These are phyloP conservation scores for Didymella lethalis DNA, from an alignment of 2,329 filamentous ascomycete genomes.

Conservation along the genomic window DNA sequence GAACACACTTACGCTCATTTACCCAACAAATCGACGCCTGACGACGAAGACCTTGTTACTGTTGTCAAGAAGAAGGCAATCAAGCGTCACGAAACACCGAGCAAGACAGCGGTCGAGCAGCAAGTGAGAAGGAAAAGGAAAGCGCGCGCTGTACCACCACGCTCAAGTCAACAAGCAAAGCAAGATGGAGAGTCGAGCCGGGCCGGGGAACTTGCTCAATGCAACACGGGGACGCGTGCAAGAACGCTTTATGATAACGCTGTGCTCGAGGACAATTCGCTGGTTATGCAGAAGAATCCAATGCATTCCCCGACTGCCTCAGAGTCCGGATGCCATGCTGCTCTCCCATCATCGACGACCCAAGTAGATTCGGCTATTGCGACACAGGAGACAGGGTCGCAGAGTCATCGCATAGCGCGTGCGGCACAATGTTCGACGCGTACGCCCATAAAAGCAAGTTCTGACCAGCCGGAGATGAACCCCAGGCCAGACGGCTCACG, in stretches of 20 bases:
- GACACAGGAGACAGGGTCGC: neutral
- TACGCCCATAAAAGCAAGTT: neutral
- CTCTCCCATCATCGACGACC: neutral
- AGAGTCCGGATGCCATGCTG: neutral
- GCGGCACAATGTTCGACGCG: neutral
- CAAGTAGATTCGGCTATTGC: neutral
- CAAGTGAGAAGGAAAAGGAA: neutral
- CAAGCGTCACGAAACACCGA: neutral
- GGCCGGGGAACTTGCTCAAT: neutral
- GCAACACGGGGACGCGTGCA: neutral
- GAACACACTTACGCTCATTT: conserved; percentile 1
- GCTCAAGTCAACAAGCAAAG: neutral
- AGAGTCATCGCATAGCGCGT: neutral
- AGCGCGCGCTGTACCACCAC: neutral
- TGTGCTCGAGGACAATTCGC: neutral
- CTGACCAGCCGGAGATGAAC: neutral
- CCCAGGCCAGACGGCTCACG: neutral
- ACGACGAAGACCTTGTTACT: neutral
- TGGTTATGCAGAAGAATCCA: neutral
- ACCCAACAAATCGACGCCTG: neutral
- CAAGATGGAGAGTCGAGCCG: neutral
- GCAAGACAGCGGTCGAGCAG: neutral
- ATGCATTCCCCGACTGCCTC: neutral
- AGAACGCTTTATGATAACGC: neutral
- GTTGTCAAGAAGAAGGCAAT: neutral